Evolutionary conservation across 108 stramenopile species (phyloP), one percentile per base, ranked within the genome.

Genomic region (Cylindrotheca closterium): DNA sequence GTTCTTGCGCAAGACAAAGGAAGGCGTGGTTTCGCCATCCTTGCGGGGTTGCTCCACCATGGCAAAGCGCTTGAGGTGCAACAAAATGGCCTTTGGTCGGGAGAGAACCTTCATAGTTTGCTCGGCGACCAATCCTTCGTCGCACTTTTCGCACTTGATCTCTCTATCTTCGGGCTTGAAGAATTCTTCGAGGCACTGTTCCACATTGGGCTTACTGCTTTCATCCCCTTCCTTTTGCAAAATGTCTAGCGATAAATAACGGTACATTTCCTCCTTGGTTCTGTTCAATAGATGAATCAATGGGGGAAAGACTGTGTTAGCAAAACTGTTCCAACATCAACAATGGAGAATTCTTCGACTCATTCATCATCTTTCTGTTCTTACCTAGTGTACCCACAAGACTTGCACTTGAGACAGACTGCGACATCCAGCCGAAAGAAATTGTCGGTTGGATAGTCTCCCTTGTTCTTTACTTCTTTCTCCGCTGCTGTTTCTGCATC

Each of bases 81-180:
- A 61, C 23, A 93, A 51, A 1, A 93, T 54, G 21, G 73, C 86
- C 56, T 82, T 84, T 2, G 88, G 88, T 63, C 70, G 55, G 15
- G 84, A 78, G 19, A 76, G 49, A 26, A 92, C 70, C 54, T 77
- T 67, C 64, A 84, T 80, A 30, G 80, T 82, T 65, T 89, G 83
- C 30, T 81, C 87, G 1, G 85, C 88, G 10, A 59, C 62, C 18
- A 23, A 74, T 0, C 92, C 85, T 31, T 68, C 60, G 26, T 73
- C 29, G 47, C 92, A 89, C 67, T 96, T 91, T 72, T 96, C 94
- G 51, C 94, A 96, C 29, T 88, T 81, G 63, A 93, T 50, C n/a
- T 93, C 87, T 7, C 82, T 75, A 42, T 78, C 80, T 60, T 92
- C 90, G 1, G 91, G 77, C 4, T 65, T 62, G 58, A 96, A 96